Percentiles rank a stretch among this genome's conserved stretches.
These are phyloP conservation scores for Hirsutella minnesotensis DNA, from an alignment of 2,329 filamentous ascomycete genomes.

Conservation along the genomic window DNA sequence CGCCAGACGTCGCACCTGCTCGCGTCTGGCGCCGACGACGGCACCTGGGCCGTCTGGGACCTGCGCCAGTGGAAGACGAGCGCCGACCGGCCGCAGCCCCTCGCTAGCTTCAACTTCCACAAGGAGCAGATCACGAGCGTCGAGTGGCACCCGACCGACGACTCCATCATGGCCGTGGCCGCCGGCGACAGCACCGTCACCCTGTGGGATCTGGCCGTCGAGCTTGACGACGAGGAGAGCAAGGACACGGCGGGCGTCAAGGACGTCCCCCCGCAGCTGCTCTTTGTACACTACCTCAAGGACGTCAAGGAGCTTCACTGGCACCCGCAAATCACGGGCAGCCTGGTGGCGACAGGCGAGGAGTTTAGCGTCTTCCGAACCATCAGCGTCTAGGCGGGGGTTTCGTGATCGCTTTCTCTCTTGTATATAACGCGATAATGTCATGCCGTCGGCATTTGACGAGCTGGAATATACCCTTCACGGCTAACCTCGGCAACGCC, in stretches of 20 bases:
- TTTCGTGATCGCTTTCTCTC: neutral
- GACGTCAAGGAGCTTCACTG: constrained; percentile 93
- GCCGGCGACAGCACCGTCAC: constrained; percentile 91
- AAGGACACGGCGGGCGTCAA: constrained; percentile 76
- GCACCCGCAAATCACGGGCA: constrained; percentile 91
- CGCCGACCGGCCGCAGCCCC: constrained; percentile 55
- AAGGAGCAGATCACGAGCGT: constrained; percentile 92
- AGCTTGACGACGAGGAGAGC: constrained; percentile 94
- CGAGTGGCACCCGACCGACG: constrained; percentile 95
- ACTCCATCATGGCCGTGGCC: constrained; percentile 87
- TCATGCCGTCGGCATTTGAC: neutral
- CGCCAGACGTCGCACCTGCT: constrained; percentile 78
- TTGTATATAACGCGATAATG: constrained; percentile 2
- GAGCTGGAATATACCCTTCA: constrained; percentile 3
- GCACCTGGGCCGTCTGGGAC: constrained; percentile 93
- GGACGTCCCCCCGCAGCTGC: constrained; percentile 84
- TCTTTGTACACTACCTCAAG: constrained; percentile 96
- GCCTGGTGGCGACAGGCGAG: constrained; percentile 79
- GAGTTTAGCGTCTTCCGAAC: constrained; percentile 80
- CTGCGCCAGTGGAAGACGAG: constrained; percentile 77
- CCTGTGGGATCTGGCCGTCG: constrained; percentile 91
- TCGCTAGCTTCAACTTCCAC: constrained; percentile 93
- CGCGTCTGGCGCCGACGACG: constrained; percentile 86
- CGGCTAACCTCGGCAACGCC: too few species aligned
- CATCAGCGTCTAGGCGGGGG: constrained; percentile 54